Evolutionary conservation across 305 asterid genomes (phyloP), one percentile per base, ranked within the genome.

Genomic region (Coffea humblotiana): DNA sequence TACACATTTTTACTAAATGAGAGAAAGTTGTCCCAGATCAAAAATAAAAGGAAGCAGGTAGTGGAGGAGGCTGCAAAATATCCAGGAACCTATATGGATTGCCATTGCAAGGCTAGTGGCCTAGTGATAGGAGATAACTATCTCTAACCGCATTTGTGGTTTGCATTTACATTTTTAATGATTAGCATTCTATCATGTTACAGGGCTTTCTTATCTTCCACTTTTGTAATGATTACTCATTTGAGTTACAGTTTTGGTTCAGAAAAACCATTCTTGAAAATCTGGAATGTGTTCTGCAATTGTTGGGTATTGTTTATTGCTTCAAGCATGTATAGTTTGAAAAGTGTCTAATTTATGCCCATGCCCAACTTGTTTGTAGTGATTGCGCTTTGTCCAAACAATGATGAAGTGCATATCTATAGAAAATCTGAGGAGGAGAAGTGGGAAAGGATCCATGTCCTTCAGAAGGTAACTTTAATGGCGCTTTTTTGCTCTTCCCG

Each of bases 401-500:
- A 89, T 90, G 86, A 86, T 74, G 98, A 96, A 85, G 98, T 96
- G 78, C 97, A 96, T 84, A 91, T 96, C 49, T 92, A 92, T 83
- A 91, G 86, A 83, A 66, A 87, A 84, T 80, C 88, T 60, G 97
- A 92, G 64, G 95, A 91, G 76, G 95, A 89, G 70, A 94, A 92
- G 88, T 96, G 99, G 99, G 99, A 96, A 93, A 96, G 89, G 92
- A 85, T 94, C 86, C 97, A 94, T 78, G 93, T 91, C 88, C 98
- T 96, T 83, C 98, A 96, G 60, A 96, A 92, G 97, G 99, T 94
- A 87, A 74, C 47, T 51, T 77, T 32, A 64, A 23, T 64, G 54
- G 21, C 0, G 49, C 19, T 77, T 76, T 75, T 54, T 19, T 63
- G 56, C 75, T 49, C 23, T 77, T 60, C 52, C 13, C 23, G 23